Evolutionary conservation across 225 moss, liverwort and hornwort species (phyloP), one percentile per base, ranked within the genome.

Genomic region (Marchantia polymorpha): DNA sequence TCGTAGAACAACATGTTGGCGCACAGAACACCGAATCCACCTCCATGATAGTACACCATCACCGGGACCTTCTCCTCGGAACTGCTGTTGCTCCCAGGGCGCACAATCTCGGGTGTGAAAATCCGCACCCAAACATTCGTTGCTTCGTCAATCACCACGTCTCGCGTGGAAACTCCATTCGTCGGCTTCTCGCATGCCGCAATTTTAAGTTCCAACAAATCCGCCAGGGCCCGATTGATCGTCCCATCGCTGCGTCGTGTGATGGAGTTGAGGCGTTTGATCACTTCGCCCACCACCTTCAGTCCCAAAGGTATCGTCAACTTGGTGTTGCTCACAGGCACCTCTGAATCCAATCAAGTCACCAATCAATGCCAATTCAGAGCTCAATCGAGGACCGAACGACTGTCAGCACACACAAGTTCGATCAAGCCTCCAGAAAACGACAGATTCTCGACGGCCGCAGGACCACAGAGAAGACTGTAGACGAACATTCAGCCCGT

Each of bases 11-110:
- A 0, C 1, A 83, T 56, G 25, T 94, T 74, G 30, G 96, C 91
- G 56, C 86, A 78, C 69, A 94, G 68, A 53, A 92, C 64, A 75
- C 90, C 89, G 39, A 97, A 97, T 30, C 96, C 96, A 23, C 96
- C 94, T 6, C 94, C 96, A 73, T 94, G 94, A 74, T 83, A 97
- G 87, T 93, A 97, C 19, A 94, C 39, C 3, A 94, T 52, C 52
- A 97, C 85, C 26, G 92, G 92, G 46, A 89, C 22, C 56, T 73
- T 90, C 76, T 83, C 82, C n/a, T n/a, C n/a, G n/a, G n/a, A n/a
- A n/a, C n/a, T n/a, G n/a, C n/a, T n/a, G 77, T 76, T 72, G 75
- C 78, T 47, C 6, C 20, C 14, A 16, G 61, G 55, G 23, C 52
- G 17, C 0, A 26, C 63, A n/a, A n/a, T n/a, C 15, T 63, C 50